Percentiles rank a stretch among this genome's conserved stretches.
These are phyloP conservation scores for Neopestalotiopsis clavispora DNA, from an alignment of 2,329 filamentous ascomycete species.

Conservation along the genomic window DNA sequence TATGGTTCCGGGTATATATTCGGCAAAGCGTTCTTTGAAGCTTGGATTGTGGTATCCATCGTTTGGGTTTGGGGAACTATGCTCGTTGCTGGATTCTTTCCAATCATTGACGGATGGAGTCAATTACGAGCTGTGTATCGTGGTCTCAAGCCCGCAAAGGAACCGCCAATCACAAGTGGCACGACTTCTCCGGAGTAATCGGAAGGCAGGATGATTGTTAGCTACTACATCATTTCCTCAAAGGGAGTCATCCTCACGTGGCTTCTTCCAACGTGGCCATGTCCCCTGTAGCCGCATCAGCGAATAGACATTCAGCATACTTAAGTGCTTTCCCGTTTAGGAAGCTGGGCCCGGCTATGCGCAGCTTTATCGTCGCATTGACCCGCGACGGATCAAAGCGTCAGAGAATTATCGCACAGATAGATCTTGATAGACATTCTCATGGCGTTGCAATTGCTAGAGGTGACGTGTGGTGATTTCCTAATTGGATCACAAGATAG, in stretches of 20 bases:
- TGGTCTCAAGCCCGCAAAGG: slow-evolving; percentile 23
- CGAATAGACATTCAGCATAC: neutral
- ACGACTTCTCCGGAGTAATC: neutral
- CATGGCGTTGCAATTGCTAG: neutral
- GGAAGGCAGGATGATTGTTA: neutral
- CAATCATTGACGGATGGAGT: slow-evolving; percentile 50
- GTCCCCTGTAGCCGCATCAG: neutral
- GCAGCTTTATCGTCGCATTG: slow-evolving; percentile 5
- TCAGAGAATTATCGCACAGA: neutral
- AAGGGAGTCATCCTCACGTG: neutral
- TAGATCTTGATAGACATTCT: neutral
- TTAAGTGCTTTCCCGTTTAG: neutral
- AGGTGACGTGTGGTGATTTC: neutral
- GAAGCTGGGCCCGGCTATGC: neutral
- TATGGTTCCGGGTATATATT: slow-evolving; percentile 57
- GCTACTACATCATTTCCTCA: neutral
- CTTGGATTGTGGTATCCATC: slow-evolving; percentile 55
- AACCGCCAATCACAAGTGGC: neutral
- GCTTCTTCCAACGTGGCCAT: neutral
- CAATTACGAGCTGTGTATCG: slow-evolving; percentile 33
- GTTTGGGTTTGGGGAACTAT: slow-evolving; percentile 59
- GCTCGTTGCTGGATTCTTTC: slow-evolving; percentile 54
- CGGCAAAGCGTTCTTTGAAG: slow-evolving; percentile 50
- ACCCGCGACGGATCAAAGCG: slow-evolving; percentile 8
- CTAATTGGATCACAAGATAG: slow-evolving; percentile 1